phyloP scores from a whole-genome alignment of 768 basidiomycete genomes.

The Suillus spraguei region DNA sequence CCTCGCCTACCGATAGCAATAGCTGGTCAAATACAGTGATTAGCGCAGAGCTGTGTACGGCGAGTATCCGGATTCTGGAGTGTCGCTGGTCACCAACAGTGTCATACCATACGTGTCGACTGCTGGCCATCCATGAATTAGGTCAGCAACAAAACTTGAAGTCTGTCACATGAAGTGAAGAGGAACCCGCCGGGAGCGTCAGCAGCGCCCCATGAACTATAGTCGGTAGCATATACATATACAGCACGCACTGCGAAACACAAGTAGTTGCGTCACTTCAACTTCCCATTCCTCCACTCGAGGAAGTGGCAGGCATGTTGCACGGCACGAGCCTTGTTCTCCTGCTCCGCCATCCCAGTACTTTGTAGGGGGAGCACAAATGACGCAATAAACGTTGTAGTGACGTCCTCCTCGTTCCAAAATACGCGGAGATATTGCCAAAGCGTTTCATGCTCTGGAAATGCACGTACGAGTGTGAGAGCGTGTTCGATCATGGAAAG shows the following conservation, averaged over 20 bases:
- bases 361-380: neutral
- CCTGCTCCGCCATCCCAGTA: neutral
- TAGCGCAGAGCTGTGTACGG: no score
- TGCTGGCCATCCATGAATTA: no score
- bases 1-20: no score
- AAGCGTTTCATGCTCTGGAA: conserved; percentile 61
- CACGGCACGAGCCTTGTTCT: conserved; percentile 53
- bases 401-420: neutral
- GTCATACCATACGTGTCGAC: no score
- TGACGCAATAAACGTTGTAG: neutral
- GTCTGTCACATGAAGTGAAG: no score
- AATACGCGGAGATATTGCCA: conserved; percentile 59
- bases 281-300: conserved; percentile 20
- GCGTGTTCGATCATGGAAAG: conserved; percentile 41
- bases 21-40: no score
- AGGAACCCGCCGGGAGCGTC: neutral
- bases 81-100: no score
- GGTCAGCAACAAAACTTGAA: no score
- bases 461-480: conserved; percentile 47
- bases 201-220: neutral
- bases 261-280: neutral
- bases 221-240: neutral
- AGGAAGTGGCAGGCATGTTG: conserved; percentile 77
- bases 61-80: no score
- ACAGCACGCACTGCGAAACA: neutral